Evolutionary conservation across 2,329 filamentous ascomycete genomes (phyloP), one percentile per base, ranked within the genome.

Genomic region (Zymoseptoria ardabiliae): DNA sequence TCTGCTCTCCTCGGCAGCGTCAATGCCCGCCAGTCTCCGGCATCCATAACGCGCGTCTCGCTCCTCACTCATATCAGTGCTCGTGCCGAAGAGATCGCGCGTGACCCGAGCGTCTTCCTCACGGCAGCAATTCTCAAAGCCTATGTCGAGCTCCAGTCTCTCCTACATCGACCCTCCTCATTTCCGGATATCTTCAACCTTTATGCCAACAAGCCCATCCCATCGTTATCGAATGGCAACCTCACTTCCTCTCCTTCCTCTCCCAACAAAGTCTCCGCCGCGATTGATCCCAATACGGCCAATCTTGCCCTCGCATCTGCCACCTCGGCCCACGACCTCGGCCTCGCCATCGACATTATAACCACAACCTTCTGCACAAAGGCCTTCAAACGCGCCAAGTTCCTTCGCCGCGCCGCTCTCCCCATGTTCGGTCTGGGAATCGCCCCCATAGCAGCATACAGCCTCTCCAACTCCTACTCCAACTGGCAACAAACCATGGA

Each of bases 131-230:
- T 93, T 35, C 83, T 97, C 48, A 79, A 82, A 59, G 74, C 83
- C 66, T 97, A 97, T 74, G 86, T 96, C 62, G 80, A 83, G 45
- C 84, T 90, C 51, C 91, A 96, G 72, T 81, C 86, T 25, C 81
- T 86, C 10, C 82, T 97, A 50, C 83, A 85, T 62, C 85, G 82
- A 58, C 86, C 91, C 2, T 84, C 90, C 64, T 86, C 89, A 51
- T 83, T 97, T 63, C 91, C 93, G 6, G 83, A 87, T 61, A 84
- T 91, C 50, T 88, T 99, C 70, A 78, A 86, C 58, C 81, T 97
- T 56, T 97, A 93, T 72, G 90, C 90, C 54, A 84, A 84, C 66
- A 99, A 97, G 74, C 88, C 90, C 9, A 78, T 85, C 63, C 89
- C 91, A 2, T 55, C 60, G 55, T 80, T 82, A 19, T 82, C 81